phyloP scores from a whole-genome alignment of 805 yeast species.

The Phaffomyces opuntiae region DNA sequence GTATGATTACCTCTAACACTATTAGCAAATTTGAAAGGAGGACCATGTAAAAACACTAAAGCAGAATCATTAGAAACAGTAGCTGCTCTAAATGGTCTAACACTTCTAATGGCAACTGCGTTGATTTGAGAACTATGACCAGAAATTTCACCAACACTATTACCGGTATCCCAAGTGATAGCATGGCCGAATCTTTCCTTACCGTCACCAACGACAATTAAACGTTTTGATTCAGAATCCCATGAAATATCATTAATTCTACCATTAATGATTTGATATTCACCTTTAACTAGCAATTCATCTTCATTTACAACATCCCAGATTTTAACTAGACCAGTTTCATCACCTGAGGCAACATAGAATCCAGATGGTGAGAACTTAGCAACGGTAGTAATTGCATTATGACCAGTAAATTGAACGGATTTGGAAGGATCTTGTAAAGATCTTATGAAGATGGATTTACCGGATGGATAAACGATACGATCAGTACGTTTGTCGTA shows the following conservation, averaged over 20 bases:
- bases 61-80: slow-evolving; percentile 89
- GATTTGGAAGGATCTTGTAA: slow-evolving; percentile 1
- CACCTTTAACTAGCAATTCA: slow-evolving; percentile 60
- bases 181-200: slow-evolving; percentile 88
- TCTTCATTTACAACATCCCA: slow-evolving; percentile 67
- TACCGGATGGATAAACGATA: slow-evolving; percentile 73
- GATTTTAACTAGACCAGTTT: slow-evolving; percentile 78
- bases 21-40: slow-evolving; percentile 82
- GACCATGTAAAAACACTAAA: slow-evolving; percentile 80
- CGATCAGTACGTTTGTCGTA: slow-evolving; percentile 65
- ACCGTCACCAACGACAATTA: slow-evolving; percentile 94
- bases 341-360: slow-evolving; percentile 90
- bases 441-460: slow-evolving; percentile 66
- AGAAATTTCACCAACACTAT: slow-evolving; percentile 91
- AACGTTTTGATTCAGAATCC: slow-evolving; percentile 82
- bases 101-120: slow-evolving; percentile 75
- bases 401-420: slow-evolving; percentile 71
- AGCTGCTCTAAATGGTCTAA: slow-evolving; percentile 86
- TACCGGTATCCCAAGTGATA: slow-evolving; percentile 90
- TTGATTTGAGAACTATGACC: slow-evolving; percentile 85
- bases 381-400: slow-evolving; percentile 69
- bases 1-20: slow-evolving; percentile 70
- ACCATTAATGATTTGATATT: slow-evolving; percentile 73
- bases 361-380: slow-evolving; percentile 84
- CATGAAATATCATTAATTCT: slow-evolving; percentile 78